Evolutionary conservation across 257 asterid genomes (phyloP), one percentile per base, ranked within the genome.

Genomic region (Orobanche coerulescens): DNA sequence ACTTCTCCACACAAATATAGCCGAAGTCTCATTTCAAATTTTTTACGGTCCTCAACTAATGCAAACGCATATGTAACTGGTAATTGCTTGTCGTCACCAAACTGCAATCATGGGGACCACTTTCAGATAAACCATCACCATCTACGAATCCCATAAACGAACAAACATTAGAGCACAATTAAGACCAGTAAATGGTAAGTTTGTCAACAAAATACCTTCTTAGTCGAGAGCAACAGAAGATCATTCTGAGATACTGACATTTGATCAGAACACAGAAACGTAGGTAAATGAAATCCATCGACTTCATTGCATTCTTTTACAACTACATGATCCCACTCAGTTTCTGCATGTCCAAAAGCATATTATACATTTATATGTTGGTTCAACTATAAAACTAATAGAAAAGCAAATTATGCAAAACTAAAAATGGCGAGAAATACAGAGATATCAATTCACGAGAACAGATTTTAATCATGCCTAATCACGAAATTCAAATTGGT

Each of bases 61-160:
- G 95, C 98, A 86, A 93, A 93, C 7, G 94, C 97, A 78, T 93
- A 89, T 34, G 86, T 74, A 55, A 71, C 71, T 9, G 98, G 94
- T 66, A 82, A 73, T 30, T 43, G 55, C 74, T 81, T 78, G 56
- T 83, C 87, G 58, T 79, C 88, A 52, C 73, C 96, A 64, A 84
- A 66, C 93, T 86, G 82, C 75, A 74, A 42, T 16, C 42, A 51
- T 30, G 33, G 30, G 52, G 44, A 24, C 13, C 28, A 62, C 8
- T 61, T 63, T 50, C 66, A 64, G 44, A 44, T 65, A 28, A 52
- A 53, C 4, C 6, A 64, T 43, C 19, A 28, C 18, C 58, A 60
- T 53, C 20, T 16, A 23, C 9, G 15, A 43, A 42, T 34, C 13
- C 19, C 26, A 6, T 28, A 34, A 58, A 55, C 13, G 19, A 43